Percentiles rank a stretch among this genome's conserved stretches.
phyloP scores from a whole-genome alignment of 345 rosid species.

The Geranium rotundifolium region DNA sequence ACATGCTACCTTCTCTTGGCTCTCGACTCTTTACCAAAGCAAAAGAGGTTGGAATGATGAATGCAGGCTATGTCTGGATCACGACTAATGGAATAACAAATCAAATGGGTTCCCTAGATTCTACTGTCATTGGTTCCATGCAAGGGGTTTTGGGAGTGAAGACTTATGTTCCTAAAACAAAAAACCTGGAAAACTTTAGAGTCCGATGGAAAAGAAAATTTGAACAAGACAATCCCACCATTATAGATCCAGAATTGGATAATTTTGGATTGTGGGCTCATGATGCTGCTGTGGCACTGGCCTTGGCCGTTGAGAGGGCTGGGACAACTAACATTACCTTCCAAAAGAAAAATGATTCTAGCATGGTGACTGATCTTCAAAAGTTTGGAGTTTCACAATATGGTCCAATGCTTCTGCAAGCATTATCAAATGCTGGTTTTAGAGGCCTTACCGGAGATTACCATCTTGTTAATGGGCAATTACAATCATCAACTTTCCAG shows the following conservation, averaged over 20 bases:
- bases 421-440: neutral
- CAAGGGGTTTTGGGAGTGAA: slow-evolving; percentile 36
- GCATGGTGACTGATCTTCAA: slow-evolving; percentile 23
- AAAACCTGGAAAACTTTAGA: slow-evolving; percentile 13
- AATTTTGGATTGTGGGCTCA: neutral
- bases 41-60: slow-evolving; percentile 37
- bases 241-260: slow-evolving; percentile 14
- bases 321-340: slow-evolving; percentile 14
- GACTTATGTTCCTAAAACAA: slow-evolving; percentile 16
- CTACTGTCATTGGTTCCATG: slow-evolving; percentile 17
- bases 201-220: slow-evolving; percentile 26
- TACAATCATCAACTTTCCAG: slow-evolving; percentile 20
- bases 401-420: slow-evolving; percentile 25
- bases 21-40: slow-evolving; percentile 32
- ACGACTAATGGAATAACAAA: slow-evolving; percentile 24
- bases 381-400: slow-evolving; percentile 27
- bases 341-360: slow-evolving; percentile 7
- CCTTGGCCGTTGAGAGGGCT: slow-evolving; percentile 37
- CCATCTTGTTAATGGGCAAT: too few relatives aligned
- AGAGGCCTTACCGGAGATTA: too few relatives aligned
- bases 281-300: slow-evolving; percentile 15
- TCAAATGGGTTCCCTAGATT: slow-evolving; percentile 4
- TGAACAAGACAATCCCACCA: slow-evolving; percentile 5
- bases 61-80: slow-evolving; percentile 36
- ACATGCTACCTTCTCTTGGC: slow-evolving; percentile 22